Base-by-base conservation (phyloP, 2,329 filamentous ascomycete species). In the Exophiala aquamarina region DNA sequence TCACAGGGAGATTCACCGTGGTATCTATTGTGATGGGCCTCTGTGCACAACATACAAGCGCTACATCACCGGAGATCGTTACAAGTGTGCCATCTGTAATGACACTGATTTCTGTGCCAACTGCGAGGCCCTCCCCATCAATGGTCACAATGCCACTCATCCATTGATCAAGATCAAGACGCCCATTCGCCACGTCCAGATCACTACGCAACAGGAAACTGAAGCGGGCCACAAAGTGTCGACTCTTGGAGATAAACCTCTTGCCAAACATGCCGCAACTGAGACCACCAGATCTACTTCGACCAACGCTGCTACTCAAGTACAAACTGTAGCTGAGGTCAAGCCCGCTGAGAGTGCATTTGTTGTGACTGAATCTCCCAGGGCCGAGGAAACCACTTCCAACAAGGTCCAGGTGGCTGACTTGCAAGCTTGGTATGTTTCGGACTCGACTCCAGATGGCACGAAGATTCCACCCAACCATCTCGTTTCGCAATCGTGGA, bases 141-240 rank as follows among this genome's bases (percentile, higher is more conserved):
- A 94, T 68, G 75, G 73, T 17, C 93, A 98, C 75, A 96, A 97
- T 75, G 84, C 83, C 68, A 95, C 91, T n/a, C 93, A 98, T 62
- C 93, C 93, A 20, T 75, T 98, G 59, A 90, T 98, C 75, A 96
- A 95, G 74, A 90, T 98, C 76, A 95, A 89, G 78, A 94, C 88
- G 2, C 87, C 92, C 8, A 86, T 98, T 39, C 87, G 89, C 58
- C 86, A 88, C 58, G 88, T 95, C 28, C 91, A 82, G 53, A 87
- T 98, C 42, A 91, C 83, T 40, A 97, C 92, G 7, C 77, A 86
- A 55, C 86, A 86, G 43, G 89, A 95, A 68, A 83, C 89, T 59
- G 79, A 78, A 49, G 74, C 83, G 58, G 86, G 86, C 41, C 76
- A 81, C 50, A 70, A 69, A 34, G 78, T 87, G 63, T 77, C 79